These are phyloP conservation scores for Penicillium palitans DNA, from an alignment of 2,329 filamentous ascomycete species.

Conservation along the genomic window DNA sequence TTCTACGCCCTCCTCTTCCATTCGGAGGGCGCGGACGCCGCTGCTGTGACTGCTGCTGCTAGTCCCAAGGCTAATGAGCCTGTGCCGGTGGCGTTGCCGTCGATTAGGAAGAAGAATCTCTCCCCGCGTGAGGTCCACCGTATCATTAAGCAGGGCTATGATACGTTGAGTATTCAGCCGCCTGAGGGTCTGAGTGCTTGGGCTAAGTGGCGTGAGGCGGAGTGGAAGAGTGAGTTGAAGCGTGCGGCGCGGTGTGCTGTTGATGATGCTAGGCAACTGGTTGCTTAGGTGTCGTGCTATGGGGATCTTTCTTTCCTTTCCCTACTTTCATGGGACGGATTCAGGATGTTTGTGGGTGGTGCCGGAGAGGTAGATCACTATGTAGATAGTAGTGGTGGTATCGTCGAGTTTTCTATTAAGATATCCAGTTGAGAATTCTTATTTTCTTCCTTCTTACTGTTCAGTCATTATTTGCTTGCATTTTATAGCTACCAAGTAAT, in stretches of 20 bases:
- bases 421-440: conserved; percentile 12
- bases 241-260: conserved; percentile 80
- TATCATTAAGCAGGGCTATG: conserved; percentile 95
- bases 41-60: conserved; percentile 11
- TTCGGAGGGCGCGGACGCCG: conserved; percentile 47
- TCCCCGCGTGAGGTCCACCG: conserved; percentile 82
- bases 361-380: neutral
- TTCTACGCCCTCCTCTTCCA: conserved; percentile 75
- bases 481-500: neutral
- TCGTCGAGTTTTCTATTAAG: neutral
- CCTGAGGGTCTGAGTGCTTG: conserved; percentile 83
- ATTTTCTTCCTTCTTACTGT: neutral
- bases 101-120: conserved; percentile 61
- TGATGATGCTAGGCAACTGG: conserved; percentile 60
- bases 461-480: neutral
- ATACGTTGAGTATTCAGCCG: conserved; percentile 87
- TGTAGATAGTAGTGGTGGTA: neutral
- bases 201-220: conserved; percentile 83
- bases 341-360: neutral
- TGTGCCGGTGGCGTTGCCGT: conserved; percentile 31
- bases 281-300: conserved; percentile 28
- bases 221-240: conserved; percentile 82
- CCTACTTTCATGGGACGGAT: neutral
- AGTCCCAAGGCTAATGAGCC: conserved; percentile 26
- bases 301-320: neutral